A percentile compares a stretch with the other conserved stretches of the same genome.
phyloP scores from a whole-genome alignment of 139 green algal species.

The Edaphochlamys debaryana region DNA sequence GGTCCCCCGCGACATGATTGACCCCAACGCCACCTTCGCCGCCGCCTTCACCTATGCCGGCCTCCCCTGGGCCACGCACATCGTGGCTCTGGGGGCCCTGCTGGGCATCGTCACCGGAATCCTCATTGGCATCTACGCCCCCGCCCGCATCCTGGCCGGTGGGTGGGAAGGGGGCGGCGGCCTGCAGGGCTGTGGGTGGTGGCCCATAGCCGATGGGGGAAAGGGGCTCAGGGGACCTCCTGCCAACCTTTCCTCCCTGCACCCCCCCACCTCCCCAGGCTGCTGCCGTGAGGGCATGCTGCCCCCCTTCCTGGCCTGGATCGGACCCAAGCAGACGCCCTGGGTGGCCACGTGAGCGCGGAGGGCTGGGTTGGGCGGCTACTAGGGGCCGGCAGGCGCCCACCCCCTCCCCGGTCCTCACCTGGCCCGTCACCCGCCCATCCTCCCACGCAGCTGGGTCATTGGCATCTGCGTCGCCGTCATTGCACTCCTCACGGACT shows the following conservation, averaged over 20 bases:
- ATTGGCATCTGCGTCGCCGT: constrained; percentile 51
- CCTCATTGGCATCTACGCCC: constrained; percentile 51
- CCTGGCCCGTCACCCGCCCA: too few relatives aligned
- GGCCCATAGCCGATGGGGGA: too few relatives aligned
- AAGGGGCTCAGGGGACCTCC: too few relatives aligned
- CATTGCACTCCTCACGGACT: constrained; percentile 50
- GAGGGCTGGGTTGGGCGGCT: too few relatives aligned
- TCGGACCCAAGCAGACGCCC: constrained; percentile 39
- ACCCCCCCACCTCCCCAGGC: background rate
- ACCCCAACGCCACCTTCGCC: constrained; percentile 58
- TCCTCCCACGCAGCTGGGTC: constrained; percentile 8
- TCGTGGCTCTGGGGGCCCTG: constrained; percentile 53
- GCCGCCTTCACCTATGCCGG: constrained; percentile 56
- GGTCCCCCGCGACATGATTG: constrained; percentile 50
- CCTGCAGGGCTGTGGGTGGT: too few relatives aligned
- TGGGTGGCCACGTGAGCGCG: constrained; percentile 40
- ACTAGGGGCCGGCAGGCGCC: too few relatives aligned
- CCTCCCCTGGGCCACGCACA: constrained; percentile 51
- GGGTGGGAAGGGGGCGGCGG: too few relatives aligned
- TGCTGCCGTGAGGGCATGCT: constrained; percentile 54
- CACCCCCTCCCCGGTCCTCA: too few relatives aligned
- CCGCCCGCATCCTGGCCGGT: constrained; percentile 44
- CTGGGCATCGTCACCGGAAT: constrained; percentile 49
- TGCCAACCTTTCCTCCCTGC: too few relatives aligned
- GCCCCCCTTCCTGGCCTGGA: constrained; percentile 46